Conservation (phyloP, 441 rosid species). For the Omphalea diandra region DNA sequence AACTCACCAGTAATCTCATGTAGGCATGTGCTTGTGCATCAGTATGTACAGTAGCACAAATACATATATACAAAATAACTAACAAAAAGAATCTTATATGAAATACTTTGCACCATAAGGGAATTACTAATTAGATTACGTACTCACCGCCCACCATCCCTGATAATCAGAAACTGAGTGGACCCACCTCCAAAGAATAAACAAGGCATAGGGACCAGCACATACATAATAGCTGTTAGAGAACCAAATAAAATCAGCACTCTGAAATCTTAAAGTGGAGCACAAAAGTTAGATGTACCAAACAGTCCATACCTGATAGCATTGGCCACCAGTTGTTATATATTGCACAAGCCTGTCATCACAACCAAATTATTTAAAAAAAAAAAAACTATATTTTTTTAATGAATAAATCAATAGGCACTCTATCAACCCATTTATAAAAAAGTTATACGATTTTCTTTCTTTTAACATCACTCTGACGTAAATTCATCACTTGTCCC, state of each 20-base stretch:
- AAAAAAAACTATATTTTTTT: background rate
- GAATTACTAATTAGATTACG: background rate
- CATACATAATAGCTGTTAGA: slow-evolving; percentile 86
- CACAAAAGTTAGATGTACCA: slow-evolving; percentile 14
- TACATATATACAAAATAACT: background rate
- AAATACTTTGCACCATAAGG: background rate
- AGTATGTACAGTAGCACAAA: too few relatives aligned
- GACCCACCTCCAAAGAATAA: slow-evolving; percentile 98
- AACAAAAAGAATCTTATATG: background rate
- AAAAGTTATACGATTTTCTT: background rate
- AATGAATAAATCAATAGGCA: background rate
- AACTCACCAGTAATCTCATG: background rate
- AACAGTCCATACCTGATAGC: slow-evolving; percentile 68
- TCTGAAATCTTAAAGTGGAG: slow-evolving; percentile 11
- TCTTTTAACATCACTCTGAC: too few relatives aligned
- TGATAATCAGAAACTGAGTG: slow-evolving; percentile 80
- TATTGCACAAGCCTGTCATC: slow-evolving; percentile 78
- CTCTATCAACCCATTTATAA: background rate
- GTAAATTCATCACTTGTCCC: too few relatives aligned
- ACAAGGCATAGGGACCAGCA: slow-evolving; percentile 97
- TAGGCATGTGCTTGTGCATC: too few relatives aligned
- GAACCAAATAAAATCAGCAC: slow-evolving; percentile 13
- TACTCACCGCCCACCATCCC: slow-evolving; percentile 96
- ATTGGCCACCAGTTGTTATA: slow-evolving; percentile 99
- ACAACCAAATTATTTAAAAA: background rate